phyloP scores from a whole-genome alignment of 306 rosid species.

The Citrullus colocynthis region DNA sequence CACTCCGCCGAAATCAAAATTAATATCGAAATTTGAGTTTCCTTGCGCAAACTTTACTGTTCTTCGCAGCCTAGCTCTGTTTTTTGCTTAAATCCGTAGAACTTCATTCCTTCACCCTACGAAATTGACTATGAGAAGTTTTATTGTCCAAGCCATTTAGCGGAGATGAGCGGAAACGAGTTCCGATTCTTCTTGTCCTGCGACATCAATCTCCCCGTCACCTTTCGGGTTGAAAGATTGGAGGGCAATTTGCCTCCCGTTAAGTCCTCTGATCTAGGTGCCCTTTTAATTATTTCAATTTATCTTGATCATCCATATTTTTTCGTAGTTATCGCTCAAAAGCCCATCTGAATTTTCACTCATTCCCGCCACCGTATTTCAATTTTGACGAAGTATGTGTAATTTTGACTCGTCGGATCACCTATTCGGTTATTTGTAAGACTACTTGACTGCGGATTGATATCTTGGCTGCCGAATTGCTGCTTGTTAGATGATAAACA shows the following conservation, averaged over 20 bases:
- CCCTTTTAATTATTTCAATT: background rate
- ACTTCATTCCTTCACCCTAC: background rate
- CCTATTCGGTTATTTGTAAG: background rate
- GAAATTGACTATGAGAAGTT: background rate
- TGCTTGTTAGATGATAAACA: background rate
- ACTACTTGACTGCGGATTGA: background rate
- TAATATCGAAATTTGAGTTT: too few relatives aligned
- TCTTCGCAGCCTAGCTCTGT: background rate
- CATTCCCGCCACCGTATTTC: background rate
- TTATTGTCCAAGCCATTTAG: background rate
- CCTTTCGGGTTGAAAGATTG: slow-evolving; percentile 63
- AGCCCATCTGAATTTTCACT: background rate
- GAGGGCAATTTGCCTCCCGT: slow-evolving; percentile 58
- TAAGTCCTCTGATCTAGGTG: slow-evolving; percentile 43
- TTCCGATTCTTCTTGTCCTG: slow-evolving; percentile 95
- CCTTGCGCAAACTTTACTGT: background rate
- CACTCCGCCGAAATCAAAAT: too few relatives aligned
- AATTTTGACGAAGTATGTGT: background rate
- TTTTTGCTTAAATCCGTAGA: background rate
- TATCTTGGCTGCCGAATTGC: background rate
- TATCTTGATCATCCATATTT: background rate
- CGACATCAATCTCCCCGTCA: slow-evolving; percentile 83
- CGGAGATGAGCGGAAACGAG: slow-evolving; percentile 64
- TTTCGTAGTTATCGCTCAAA: background rate
- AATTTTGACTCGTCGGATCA: background rate